Evolutionary conservation across 2,329 filamentous ascomycete species (phyloP).

Genomic region (Paramyrothecium roridum): DNA sequence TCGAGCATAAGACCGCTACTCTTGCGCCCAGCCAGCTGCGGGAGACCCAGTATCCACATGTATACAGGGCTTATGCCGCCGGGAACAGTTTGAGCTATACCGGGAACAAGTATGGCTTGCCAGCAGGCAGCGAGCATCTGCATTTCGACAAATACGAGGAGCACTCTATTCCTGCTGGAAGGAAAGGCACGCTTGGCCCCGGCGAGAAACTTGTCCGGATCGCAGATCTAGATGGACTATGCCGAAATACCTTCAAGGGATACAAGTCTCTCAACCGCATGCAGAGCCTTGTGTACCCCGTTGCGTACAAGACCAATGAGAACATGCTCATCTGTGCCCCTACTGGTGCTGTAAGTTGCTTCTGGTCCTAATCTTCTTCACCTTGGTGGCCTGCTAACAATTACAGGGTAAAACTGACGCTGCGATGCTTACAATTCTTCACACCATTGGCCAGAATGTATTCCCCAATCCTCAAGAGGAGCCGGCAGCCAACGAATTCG

Average conservation of each 20-base stretch:
- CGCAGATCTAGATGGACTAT: slow-evolving; percentile 81
- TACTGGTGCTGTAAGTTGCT: slow-evolving; percentile 71
- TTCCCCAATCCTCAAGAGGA: slow-evolving; percentile 76
- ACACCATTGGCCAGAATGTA: slow-evolving; percentile 83
- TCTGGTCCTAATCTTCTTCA: neutral
- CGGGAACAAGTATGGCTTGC: slow-evolving; percentile 81
- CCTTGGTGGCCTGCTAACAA: neutral
- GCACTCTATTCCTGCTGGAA: slow-evolving; percentile 78
- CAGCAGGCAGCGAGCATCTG: slow-evolving; percentile 67
- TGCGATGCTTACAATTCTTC: slow-evolving; percentile 93
- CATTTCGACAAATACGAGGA: slow-evolving; percentile 84
- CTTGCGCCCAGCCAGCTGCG: slow-evolving; percentile 70
- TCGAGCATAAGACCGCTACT: slow-evolving; percentile 74
- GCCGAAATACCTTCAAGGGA: slow-evolving; percentile 85
- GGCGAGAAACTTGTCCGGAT: slow-evolving; percentile 78
- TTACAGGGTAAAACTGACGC: slow-evolving; percentile 89
- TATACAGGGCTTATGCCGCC: slow-evolving; percentile 80
- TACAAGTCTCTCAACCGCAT: slow-evolving; percentile 95
- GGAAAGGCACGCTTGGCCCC: slow-evolving; percentile 69
- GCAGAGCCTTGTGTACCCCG: slow-evolving; percentile 94
- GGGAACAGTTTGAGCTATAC: slow-evolving; percentile 80
- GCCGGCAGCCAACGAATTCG: slow-evolving; percentile 71
- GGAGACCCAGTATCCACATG: slow-evolving; percentile 83
- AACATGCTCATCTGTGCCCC: slow-evolving; percentile 99
- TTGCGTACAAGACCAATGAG: slow-evolving; percentile 92